Base-by-base conservation (phyloP, 768 basidiomycete species). In the Psilocybe tampanensis region DNA sequence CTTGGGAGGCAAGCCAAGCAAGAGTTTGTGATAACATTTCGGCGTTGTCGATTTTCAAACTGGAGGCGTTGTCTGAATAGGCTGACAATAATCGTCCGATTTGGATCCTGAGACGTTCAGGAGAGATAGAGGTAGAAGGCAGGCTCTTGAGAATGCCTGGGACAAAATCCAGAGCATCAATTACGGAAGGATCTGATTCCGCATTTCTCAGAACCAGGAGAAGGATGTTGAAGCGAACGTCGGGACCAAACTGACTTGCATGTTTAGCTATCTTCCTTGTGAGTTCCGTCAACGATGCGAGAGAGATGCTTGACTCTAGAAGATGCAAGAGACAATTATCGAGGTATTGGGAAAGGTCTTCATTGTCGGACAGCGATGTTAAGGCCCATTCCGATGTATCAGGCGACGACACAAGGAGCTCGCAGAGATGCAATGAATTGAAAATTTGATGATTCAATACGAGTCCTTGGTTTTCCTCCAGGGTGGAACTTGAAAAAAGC, bases 1-100 rank as follows among this genome's bases (percentile, higher is more conserved):
- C 73, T 43, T 81, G 79, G 3, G 74, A 67, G 12, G 74, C 63
- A n/a, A 86, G 72, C 86, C 86, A 89, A 52, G 78, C 73, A n/a
- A 89, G 72, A 1, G 83, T 70, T 3, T 74, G 67, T 17, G 85
- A 64, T 8, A 79, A 58, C 6, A 64, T 65, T 21, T 74, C 73
- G 13, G 82, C 76, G 1, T 65, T 72, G 18, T 76, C 74, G 36
- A 62, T 55, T 47, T 76, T 72, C 18, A 83, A 54, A 11, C 61
- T 60, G 3, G 62, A 52, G 6, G 66, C 50, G 33, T 64, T 66
- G 19, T 70, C 64, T 2, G 73, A 64, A 56, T 70, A 73, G 13
- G 68, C 58, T 1, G 68, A 61, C 11, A 79, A 59, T 24, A 67
- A 63, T 24, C 67, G 68, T 17, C 78, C 76, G 42, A 77, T 49